Evolutionary conservation across 2,329 filamentous ascomycete species (phyloP).

Genomic region (Phyllosticta capitalensis): DNA sequence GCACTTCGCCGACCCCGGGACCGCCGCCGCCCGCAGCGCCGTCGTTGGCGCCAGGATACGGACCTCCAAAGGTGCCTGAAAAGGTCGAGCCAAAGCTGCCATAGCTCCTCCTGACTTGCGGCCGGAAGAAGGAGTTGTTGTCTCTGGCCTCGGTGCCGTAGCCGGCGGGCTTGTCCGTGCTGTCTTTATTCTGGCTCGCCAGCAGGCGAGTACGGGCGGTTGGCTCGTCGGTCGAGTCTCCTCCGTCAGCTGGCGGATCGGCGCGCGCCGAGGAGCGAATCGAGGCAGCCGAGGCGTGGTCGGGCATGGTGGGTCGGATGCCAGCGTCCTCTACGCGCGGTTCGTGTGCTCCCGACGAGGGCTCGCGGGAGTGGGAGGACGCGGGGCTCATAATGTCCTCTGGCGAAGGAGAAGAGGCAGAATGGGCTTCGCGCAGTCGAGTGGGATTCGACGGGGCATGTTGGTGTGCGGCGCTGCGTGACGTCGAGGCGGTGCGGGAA

Average conservation of each 20-base stretch:
- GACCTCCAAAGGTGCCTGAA: constrained; percentile 22
- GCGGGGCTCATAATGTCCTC: constrained; percentile 26
- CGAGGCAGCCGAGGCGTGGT: constrained; percentile 22
- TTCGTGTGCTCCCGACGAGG: constrained; percentile 4
- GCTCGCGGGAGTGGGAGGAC: constrained; percentile 13
- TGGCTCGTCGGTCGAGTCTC: constrained; percentile 15
- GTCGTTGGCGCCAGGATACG: constrained; percentile 24
- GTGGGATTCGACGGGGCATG: constrained; percentile 29
- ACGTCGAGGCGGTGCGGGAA: constrained; percentile 25
- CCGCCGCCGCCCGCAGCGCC: constrained; percentile 18
- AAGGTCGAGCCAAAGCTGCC: constrained; percentile 39
- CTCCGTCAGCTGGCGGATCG: constrained; percentile 21
- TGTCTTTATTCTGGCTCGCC: constrained; percentile 23
- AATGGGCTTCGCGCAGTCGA: constrained; percentile 33
- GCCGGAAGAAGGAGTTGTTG: neutral
- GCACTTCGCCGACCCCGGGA: constrained; percentile 26
- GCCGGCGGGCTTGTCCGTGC: constrained; percentile 23
- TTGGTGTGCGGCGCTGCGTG: constrained; percentile 17
- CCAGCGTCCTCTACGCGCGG: constrained; percentile 18
- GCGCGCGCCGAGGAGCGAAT: constrained; percentile 16
- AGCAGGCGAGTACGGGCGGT: constrained; percentile 29
- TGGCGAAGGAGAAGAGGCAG: constrained; percentile 29
- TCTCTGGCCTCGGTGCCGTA: constrained; percentile 19
- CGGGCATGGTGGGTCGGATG: constrained; percentile 23
- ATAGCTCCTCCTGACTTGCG: constrained; percentile 31